phyloP scores from a whole-genome alignment of 331 rosid species.

The Rosa hybrid region DNA sequence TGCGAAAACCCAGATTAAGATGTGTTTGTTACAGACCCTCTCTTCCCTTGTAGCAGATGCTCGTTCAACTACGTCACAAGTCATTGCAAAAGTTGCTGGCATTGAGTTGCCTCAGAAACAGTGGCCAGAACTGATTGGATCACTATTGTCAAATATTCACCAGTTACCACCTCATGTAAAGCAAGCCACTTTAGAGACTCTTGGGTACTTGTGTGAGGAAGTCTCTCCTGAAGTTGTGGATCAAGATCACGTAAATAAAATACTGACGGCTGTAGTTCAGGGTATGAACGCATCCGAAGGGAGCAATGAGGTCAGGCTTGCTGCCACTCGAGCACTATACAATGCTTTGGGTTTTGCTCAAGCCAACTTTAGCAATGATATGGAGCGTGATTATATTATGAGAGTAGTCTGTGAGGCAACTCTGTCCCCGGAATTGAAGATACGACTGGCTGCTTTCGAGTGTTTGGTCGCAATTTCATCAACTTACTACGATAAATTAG shows the following conservation, averaged over 20 bases:
- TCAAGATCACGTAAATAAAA: conserved; percentile 83
- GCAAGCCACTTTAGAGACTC: conserved; percentile 86
- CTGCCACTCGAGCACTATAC: conserved; percentile 75
- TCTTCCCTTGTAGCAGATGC: conserved; percentile 64
- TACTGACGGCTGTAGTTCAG: conserved; percentile 89
- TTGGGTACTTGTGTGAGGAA: conserved; percentile 88
- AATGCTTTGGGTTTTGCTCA: conserved; percentile 83
- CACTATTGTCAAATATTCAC: conserved; percentile 73
- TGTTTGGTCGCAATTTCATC: conserved; percentile 90
- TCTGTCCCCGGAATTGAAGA: conserved; percentile 66
- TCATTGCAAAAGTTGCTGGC: conserved; percentile 81
- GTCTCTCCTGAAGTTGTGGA: conserved; percentile 75
- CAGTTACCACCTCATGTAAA: conserved; percentile 72
- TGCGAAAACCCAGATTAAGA: conserved; percentile 61
- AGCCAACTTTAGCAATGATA: conserved; percentile 81
- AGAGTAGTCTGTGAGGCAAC: conserved; percentile 89
- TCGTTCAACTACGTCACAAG: conserved; percentile 83
- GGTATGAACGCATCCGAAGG: conserved; percentile 77
- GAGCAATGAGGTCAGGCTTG: conserved; percentile 79
- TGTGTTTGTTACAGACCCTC: conserved; percentile 66
- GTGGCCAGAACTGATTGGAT: conserved; percentile 84
- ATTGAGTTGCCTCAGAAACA: conserved; percentile 85
- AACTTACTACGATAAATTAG: conserved; percentile 66
- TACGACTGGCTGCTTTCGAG: conserved; percentile 84
- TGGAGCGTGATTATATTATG: conserved; percentile 89